A percentile compares a stretch with the other conserved stretches of the same genome.
phyloP scores from a whole-genome alignment of 2,329 filamentous ascomycete species.

The Aspergillus brasiliensis region DNA sequence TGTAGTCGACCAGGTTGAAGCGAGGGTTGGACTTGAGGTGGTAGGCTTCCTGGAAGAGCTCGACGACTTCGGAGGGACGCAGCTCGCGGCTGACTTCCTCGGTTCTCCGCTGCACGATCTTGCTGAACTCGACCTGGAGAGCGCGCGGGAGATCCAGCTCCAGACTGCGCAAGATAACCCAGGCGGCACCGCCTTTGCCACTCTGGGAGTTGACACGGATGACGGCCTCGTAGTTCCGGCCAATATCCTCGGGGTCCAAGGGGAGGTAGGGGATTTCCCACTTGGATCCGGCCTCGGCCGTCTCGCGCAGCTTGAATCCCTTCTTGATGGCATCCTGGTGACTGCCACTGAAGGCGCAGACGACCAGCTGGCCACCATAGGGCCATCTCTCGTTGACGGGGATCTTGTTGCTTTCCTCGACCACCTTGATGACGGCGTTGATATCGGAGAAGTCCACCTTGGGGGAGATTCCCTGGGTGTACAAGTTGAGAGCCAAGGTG shows the following conservation, averaged over 20 bases:
- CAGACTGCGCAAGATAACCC: constrained; percentile 87
- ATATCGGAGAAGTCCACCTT: constrained; percentile 91
- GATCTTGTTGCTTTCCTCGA: constrained; percentile 93
- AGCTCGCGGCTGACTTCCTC: constrained; percentile 83
- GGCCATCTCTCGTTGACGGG: constrained; percentile 86
- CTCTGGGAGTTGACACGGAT: constrained; percentile 97
- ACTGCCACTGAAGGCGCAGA: constrained; percentile 86
- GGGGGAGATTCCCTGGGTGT: constrained; percentile 86
- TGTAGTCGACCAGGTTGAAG: constrained; percentile 88
- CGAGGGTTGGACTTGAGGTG: constrained; percentile 80
- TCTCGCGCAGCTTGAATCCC: constrained; percentile 68
- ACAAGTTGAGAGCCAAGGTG: constrained; percentile 88
- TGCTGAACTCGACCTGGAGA: constrained; percentile 87
- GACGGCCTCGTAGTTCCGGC: constrained; percentile 94
- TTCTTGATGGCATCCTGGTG: constrained; percentile 98
- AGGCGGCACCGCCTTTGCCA: constrained; percentile 91
- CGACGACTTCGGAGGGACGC: constrained; percentile 77
- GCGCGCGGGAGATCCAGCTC: constrained; percentile 91
- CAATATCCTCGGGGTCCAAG: constrained; percentile 89
- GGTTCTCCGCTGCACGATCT: constrained; percentile 78
- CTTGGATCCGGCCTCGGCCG: constrained; percentile 62
- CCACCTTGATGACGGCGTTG: constrained; percentile 78
- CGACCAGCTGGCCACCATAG: constrained; percentile 88
- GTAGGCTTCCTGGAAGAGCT: constrained; percentile 87
- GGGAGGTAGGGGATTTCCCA: constrained; percentile 94